Evolutionary conservation across 345 rosid species (phyloP), one percentile per base, ranked within the genome.

Genomic region (Brassica carinata): DNA sequence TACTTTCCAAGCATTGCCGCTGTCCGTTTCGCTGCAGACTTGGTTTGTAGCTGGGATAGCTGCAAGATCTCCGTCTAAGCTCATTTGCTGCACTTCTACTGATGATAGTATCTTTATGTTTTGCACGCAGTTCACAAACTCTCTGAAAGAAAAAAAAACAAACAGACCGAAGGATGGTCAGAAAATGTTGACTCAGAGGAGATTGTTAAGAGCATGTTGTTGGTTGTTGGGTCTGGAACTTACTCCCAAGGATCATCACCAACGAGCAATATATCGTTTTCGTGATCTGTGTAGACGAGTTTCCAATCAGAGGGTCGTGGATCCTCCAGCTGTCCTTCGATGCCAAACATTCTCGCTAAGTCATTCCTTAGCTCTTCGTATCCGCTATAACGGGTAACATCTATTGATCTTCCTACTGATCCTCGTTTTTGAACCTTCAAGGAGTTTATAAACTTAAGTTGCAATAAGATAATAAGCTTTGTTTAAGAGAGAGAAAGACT

Each of bases 201-300:
- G 26, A 23, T 23, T 23, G 26, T 23, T 23, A 23, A 23, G 26
- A 23, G 26, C 26, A 23, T 23, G 26, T 23, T 23, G 26, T 23
- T 23, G 26, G 26, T 23, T 23, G 26, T 23, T 23, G 26, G 26
- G 26, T 23, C 26, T 23, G 59, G 15, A 66, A 87, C 98, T 85
- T 90, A 92, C 99, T 96, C 97, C 98, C 99, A 96, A 43, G 99
- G 99, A 81, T 96, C 98, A 67, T 96, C 99, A 2, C 99, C 99
- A 57, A 93, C 97, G 26, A 93, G 99, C 64, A 96, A 80, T 71
- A 96, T 92, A 77, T 96, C 98, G 61, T 93, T 93, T 77, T 96
- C 99, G 55, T 88, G 98, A 83, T 96, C 99, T 2, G 93, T 89
- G 70, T 90, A 96, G 13, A 96, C 98, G 58, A 96, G 86, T 85